A percentile compares a stretch with the other conserved stretches of the same genome.
Conservation (phyloP, 352 stramenopile genomes). For the Phytophthora quininea region DNA sequence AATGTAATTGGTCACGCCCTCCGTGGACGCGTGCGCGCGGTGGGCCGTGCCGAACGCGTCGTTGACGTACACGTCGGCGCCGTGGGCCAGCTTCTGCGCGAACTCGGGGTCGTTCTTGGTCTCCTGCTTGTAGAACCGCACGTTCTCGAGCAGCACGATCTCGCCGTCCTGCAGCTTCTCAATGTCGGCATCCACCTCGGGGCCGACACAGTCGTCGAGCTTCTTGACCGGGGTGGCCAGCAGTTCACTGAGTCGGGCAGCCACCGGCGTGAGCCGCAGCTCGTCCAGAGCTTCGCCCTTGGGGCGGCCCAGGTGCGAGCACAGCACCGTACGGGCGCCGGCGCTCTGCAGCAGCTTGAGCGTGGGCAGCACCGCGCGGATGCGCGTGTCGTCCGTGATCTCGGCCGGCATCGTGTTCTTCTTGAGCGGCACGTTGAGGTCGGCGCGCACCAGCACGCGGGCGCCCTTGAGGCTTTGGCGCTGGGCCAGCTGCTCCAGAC, state of each 20-base stretch:
- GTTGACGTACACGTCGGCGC: conserved; percentile 97
- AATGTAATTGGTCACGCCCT: conserved; percentile 96
- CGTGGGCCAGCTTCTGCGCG: conserved; percentile 93
- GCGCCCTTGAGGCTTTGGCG: conserved; percentile 90
- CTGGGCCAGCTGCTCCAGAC: conserved; percentile 65
- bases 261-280: conserved; percentile 92
- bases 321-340: conserved; percentile 95
- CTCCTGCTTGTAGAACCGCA: conserved; percentile 98
- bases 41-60: conserved; percentile 98
- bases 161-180: conserved; percentile 89
- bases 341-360: conserved; percentile 92
- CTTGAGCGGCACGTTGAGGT: conserved; percentile 99
- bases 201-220: conserved; percentile 95
- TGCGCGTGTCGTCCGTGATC: conserved; percentile 97
- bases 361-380: conserved; percentile 95
- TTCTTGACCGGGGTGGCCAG: conserved; percentile 93
- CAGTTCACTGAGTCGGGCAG: conserved; percentile 92
- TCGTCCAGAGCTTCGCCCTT: conserved; percentile 89
- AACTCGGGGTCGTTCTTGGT: conserved; percentile 96
- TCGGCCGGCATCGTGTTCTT: conserved; percentile 86
- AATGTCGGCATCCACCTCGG: conserved; percentile 87
- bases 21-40: conserved; percentile 97
- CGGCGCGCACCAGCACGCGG: conserved; percentile 97
- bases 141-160: conserved; percentile 93
- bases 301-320: conserved; percentile 97